These are phyloP conservation scores for Apium graveolens DNA, from an alignment of 129 eudicot species.

Conservation along the genomic window DNA sequence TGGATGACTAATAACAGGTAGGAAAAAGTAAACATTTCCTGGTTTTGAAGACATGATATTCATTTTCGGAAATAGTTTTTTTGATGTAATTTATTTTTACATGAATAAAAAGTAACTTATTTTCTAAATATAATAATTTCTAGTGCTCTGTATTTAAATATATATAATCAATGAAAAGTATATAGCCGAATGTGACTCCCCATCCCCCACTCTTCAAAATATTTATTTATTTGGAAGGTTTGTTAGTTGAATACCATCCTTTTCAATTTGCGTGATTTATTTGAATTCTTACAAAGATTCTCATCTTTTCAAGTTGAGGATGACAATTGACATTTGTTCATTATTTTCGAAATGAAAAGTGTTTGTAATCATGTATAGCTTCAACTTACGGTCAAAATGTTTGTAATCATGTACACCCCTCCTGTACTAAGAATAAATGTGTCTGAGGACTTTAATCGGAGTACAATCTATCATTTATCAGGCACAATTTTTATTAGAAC, in stretches of 20 bases:
- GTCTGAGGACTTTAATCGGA: too few species aligned
- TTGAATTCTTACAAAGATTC: too few species aligned
- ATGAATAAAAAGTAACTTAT: neutral
- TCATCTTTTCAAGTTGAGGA: neutral
- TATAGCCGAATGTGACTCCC: neutral
- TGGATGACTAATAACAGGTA: conserved; percentile 38
- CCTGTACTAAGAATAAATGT: too few species aligned
- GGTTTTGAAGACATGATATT: neutral
- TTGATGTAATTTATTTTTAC: neutral
- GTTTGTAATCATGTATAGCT: too few species aligned
- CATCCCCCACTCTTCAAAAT: neutral
- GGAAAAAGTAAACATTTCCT: neutral
- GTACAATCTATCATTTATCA: too few species aligned
- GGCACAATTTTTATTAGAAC: too few species aligned
- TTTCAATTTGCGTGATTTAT: neutral
- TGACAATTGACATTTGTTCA: neutral
- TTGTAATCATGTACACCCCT: too few species aligned
- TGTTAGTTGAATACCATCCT: neutral
- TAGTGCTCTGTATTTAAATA: neutral
- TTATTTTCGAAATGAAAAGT: too few species aligned
- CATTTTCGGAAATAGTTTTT: neutral
- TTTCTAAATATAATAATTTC: neutral
- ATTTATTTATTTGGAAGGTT: too few species aligned
- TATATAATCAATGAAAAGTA: too few species aligned
- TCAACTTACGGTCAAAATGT: too few species aligned